Percentiles rank a stretch among this genome's conserved stretches.
Conservation (phyloP, 2,329 filamentous ascomycete genomes). For the Fusarium algeriense region DNA sequence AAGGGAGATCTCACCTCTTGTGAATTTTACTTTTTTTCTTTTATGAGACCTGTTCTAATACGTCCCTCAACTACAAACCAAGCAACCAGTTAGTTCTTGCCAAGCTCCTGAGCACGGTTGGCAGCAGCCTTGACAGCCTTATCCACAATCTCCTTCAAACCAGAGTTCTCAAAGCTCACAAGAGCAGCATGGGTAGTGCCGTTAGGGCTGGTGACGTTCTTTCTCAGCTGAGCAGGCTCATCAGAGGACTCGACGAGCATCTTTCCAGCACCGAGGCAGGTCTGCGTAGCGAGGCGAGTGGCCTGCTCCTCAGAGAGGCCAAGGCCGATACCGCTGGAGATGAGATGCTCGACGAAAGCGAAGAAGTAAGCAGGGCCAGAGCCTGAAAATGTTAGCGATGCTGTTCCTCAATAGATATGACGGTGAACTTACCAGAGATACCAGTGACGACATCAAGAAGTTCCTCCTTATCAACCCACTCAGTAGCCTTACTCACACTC, state of each 20-base stretch:
- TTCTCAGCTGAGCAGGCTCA: constrained; percentile 60
- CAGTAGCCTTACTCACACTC: constrained; percentile 61
- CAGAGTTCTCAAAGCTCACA: constrained; percentile 60
- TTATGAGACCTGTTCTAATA: too few species aligned
- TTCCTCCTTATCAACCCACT: constrained; percentile 64
- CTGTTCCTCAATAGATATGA: accelerated
- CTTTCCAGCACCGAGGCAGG: constrained; percentile 63
- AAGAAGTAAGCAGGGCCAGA: constrained; percentile 67
- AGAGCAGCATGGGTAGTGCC: constrained; percentile 64
- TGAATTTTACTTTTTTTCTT: not conserved
- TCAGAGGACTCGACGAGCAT: constrained; percentile 63
- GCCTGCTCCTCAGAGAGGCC: constrained; percentile 63
- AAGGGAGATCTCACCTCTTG: not conserved
- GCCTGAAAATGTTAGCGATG: constrained; percentile 49
- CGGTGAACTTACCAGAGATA: constrained; percentile 57
- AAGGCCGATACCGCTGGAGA: constrained; percentile 57
- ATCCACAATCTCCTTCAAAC: constrained; percentile 58
- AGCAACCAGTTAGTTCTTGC: constrained; percentile 54
- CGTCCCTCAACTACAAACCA: too few species aligned
- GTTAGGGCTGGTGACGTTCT: constrained; percentile 66
- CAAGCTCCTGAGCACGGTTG: constrained; percentile 58
- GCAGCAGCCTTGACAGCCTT: constrained; percentile 62
- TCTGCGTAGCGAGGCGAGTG: constrained; percentile 63
- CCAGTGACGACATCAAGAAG: constrained; percentile 64
- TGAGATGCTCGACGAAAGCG: constrained; percentile 64